Base-by-base conservation (phyloP, 306 rosid genomes). In the Echinosophora koreensis region DNA sequence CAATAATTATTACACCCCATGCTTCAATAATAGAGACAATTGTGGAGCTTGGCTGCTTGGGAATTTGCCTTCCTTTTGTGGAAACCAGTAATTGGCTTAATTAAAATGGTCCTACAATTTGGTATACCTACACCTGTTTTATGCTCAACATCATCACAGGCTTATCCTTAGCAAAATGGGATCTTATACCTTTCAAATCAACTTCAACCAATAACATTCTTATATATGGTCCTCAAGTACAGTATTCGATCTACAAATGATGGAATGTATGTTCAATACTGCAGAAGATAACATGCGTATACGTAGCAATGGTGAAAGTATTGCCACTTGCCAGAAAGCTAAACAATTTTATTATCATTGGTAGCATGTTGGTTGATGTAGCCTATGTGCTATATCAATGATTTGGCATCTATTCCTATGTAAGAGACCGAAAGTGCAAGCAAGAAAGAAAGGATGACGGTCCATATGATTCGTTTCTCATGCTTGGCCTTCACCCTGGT, bases 371-470 rank as follows among this genome's bases (percentile, higher is more conserved):
- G 32, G 9, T 72, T 59, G 39, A 81, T 74, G 35, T 13, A 49
- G 18, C 66, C 32, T 61, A 41, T 55, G 70, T 55, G 5, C 52
- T 47, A 10, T 10, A 27, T 13, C 69, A 27, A 64, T 79, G 73
- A 32, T 0, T 16, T 49, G 28, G 86, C 66, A 84, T 72, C 73
- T 79, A 61, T 68, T 47, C 85, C 58, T 51, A 14, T 52, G 59
- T 78, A 37, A 44, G 54, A 7, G 68, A 72, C 50, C 38, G 56
- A 79, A 60, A 77, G 73, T 69, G 52, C 54, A 38, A 22, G 60
- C 50, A 58, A 16, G 50, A 52, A 62, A 10, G 5, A 67, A 73
- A 46, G 68, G 47, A 37, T 38, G 58, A 62, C 2, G 66, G 70
- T 73, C 58, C 56, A 44, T 54, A 32, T 44, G 62, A 56, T 55